Conservation (phyloP, 2,329 filamentous ascomycete genomes). For the Epicoccum sorghinum region DNA sequence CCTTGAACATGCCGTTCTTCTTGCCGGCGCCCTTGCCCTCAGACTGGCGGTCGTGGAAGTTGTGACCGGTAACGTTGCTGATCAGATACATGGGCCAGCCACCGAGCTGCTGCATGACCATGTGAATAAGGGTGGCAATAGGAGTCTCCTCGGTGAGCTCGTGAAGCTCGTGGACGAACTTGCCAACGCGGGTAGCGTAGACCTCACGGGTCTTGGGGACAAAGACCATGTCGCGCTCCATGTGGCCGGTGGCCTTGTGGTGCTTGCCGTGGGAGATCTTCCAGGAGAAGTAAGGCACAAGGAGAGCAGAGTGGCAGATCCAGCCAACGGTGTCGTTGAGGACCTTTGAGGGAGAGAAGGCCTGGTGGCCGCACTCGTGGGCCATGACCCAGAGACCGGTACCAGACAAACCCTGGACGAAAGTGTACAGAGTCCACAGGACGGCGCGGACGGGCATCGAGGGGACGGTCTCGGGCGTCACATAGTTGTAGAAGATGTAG, state of each 20-base stretch:
- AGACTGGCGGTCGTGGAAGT: slow-evolving; percentile 86
- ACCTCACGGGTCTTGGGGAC: slow-evolving; percentile 88
- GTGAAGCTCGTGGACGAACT: slow-evolving; percentile 76
- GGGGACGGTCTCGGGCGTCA: slow-evolving; percentile 83
- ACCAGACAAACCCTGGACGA: slow-evolving; percentile 89
- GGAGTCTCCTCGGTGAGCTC: slow-evolving; percentile 97
- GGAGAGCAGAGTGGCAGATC: slow-evolving; percentile 83
- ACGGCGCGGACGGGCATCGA: slow-evolving; percentile 68
- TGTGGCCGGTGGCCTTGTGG: slow-evolving; percentile 97
- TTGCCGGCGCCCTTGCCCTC: slow-evolving; percentile 96
- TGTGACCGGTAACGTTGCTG: slow-evolving; percentile 93
- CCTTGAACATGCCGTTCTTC: slow-evolving; percentile 76
- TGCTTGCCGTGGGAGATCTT: slow-evolving; percentile 99
- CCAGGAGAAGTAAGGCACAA: slow-evolving; percentile 99
- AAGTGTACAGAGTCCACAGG: slow-evolving; percentile 71
- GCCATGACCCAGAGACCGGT: slow-evolving; percentile 96
- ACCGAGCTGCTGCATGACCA: slow-evolving; percentile 83
- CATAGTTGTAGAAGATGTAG: slow-evolving; percentile 84
- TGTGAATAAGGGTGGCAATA: slow-evolving; percentile 74
- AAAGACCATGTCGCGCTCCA: slow-evolving; percentile 99
- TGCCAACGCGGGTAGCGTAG: slow-evolving; percentile 77
- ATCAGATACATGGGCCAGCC: slow-evolving; percentile 94
- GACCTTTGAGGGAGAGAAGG: slow-evolving; percentile 90
- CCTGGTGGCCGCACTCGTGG: slow-evolving; percentile 96
- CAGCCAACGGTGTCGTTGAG: slow-evolving; percentile 93